Evolutionary conservation across 225 moss, liverwort and hornwort species (phyloP), one percentile per base, ranked within the genome.

Genomic region (Marchantia paleacea): DNA sequence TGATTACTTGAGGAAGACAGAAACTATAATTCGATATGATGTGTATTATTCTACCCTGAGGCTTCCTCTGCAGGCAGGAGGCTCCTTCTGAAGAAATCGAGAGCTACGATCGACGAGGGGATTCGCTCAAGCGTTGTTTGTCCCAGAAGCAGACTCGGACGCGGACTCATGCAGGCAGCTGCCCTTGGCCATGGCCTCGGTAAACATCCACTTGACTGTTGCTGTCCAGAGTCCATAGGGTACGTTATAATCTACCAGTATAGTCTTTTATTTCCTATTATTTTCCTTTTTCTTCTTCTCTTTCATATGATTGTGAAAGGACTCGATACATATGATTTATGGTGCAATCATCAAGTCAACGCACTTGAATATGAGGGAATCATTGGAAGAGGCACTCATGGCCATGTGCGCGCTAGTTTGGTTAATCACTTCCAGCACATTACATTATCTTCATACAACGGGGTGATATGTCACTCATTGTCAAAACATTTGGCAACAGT

Each of bases 401-500:
- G 30, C 68, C 68, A 68, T 68, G 68, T 68, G 68, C 68, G 57
- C 57, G 28, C 66, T 67, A 29, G 30, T 29, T 31, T 8, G 68
- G 15, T 68, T 28, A 29, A 68, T 68, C 68, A 68, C 25, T 68
- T 68, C 68, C 68, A 65, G 65, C 24, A 65, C 65, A 65, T 25
- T 30, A 28, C 65, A 65, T 25, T 30, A 12, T 16, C 12, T 68
- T 30, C 68, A 30, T 68, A 31, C 68, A 13, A 12, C 12, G 30
- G 12, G 12, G 68, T 68, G 30, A 68, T 68, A 68, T 14, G 13
- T 25, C 68, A 68, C 68, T 68, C 68, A 68, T 68, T 30, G 25
- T 68, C 68, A 68, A 68, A 68, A 68, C 30, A 68, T 68, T 68
- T 68, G 12, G 68, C 68, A 68, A 68, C 68, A 68, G 68, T 68